A percentile compares a stretch with the other conserved stretches of the same genome.
phyloP scores from a whole-genome alignment of 2,329 filamentous ascomycete genomes.

The Cladosporium sp. region DNA sequence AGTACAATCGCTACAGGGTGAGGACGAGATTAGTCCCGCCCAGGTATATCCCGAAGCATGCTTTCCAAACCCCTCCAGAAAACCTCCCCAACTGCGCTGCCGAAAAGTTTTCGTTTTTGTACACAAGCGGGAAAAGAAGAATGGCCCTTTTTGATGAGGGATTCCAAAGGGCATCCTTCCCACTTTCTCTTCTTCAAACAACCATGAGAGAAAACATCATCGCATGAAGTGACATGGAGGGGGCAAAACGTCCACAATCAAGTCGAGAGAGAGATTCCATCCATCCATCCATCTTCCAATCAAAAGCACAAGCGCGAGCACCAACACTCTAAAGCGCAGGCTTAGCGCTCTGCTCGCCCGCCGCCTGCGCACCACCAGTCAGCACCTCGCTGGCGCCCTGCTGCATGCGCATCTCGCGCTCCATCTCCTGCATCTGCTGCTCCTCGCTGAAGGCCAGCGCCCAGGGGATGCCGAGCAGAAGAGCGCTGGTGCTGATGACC shows the following conservation, averaged over 20 bases:
- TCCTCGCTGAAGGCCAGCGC: slow-evolving; percentile 91
- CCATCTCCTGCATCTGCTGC: slow-evolving; percentile 95
- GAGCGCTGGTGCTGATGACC: slow-evolving; percentile 82
- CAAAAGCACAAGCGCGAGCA: too few species aligned
- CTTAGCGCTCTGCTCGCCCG: slow-evolving; percentile 6
- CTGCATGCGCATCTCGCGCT: slow-evolving; percentile 94
- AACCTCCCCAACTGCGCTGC: neutral
- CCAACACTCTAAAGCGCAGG: slow-evolving; percentile 11
- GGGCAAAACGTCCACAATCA: too few species aligned
- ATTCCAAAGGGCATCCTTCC: too few species aligned
- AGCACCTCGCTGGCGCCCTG: slow-evolving; percentile 76
- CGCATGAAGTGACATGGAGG: too few species aligned
- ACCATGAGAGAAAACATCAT: too few species aligned
- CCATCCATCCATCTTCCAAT: neutral
- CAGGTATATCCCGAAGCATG: neutral
- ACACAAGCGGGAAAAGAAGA: slow-evolving; percentile 6
- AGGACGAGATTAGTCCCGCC: neutral
- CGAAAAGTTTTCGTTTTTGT: slow-evolving; percentile 3
- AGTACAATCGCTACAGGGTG: slow-evolving; percentile 12
- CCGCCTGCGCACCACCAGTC: slow-evolving; percentile 9
- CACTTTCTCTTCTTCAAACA: too few species aligned
- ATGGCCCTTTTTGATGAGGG: too few species aligned
- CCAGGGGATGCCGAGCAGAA: slow-evolving; percentile 89
- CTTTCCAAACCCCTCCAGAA: neutral
- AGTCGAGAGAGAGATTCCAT: neutral